Base-by-base conservation (phyloP, 306 rosid genomes). In the Trifolium subterraneum region DNA sequence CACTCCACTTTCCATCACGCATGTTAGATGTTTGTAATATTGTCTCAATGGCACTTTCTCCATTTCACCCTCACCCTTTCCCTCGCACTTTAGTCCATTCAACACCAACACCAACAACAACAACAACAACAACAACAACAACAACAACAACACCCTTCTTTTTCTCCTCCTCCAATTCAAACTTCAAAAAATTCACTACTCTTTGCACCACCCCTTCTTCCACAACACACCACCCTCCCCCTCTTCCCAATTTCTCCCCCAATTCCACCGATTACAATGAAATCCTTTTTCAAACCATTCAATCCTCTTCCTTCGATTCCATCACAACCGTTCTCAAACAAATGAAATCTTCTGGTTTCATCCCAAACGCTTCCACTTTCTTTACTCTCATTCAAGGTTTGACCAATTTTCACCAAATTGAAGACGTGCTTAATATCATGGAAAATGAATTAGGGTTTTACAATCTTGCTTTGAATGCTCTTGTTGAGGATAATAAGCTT, bases 401-500 rank as follows among this genome's bases (percentile, higher is more conserved):
- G 7, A 89, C 88, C 0, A 42, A 61, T 7, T 89, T 84, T 64
- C 81, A 82, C 22, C 88, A 86, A 14, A 83, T 93, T 27, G 31
- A 80, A 2, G 71, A 61, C 3, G 68, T 85, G 20, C 36, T 89
- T 18, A 70, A 50, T 19, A 44, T 74, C 20, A 86, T 90, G 96
- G 89, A 90, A 50, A 73, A 62, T 13, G 90, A 88, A 11, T 94
- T 84, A 41, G 85, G 82, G 41, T 47, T 90, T 22, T 91, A 86
- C 70, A 94, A 94, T 71, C 59, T 81, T 51, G 59, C 85, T 64
- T 52, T 94, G 61, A 87, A 88, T 81, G 84, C 78, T 45, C 90
- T 94, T 23, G 96, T 90, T 19, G 92, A 88, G 12, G 89, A 77
- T 3, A 84, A 87, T 64, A 91, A 91, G 39, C 96, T 91, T 44